These are phyloP conservation scores for Stentor roeselii DNA, from an alignment of 73 alveolate genomes.

Conservation along the genomic window DNA sequence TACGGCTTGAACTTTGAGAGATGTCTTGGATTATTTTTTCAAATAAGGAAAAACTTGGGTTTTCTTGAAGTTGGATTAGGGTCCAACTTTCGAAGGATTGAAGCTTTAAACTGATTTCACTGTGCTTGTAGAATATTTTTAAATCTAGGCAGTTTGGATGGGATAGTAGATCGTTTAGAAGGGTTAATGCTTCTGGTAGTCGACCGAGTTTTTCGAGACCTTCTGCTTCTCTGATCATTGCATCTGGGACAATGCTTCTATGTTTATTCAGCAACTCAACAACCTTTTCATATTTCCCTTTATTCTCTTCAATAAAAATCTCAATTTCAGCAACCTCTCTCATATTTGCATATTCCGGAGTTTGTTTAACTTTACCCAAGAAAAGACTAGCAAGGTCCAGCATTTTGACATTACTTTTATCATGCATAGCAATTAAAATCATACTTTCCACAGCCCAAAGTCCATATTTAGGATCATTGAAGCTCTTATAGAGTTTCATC, in stretches of 20 bases:
- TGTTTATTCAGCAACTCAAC: too few relatives aligned
- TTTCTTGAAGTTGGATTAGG: background rate
- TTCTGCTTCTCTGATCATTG: background rate
- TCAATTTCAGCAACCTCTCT: background rate
- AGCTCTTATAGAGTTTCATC: background rate
- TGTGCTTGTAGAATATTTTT: background rate
- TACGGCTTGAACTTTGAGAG: background rate
- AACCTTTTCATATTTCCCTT: background rate
- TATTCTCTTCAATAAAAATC: background rate
- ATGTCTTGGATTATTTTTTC: background rate
- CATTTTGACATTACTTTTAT: background rate
- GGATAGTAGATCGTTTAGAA: background rate
- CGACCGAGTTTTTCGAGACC: background rate
- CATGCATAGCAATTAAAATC: background rate
- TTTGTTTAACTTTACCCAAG: background rate
- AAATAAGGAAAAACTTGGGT: background rate
- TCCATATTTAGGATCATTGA: background rate
- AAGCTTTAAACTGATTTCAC: background rate
- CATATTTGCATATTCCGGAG: background rate
- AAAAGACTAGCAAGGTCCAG: background rate
- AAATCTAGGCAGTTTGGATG: background rate
- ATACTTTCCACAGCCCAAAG: background rate
- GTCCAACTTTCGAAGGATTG: background rate
- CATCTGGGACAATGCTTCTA: background rate
- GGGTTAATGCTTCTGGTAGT: background rate